These are phyloP conservation scores for Cavenderia fasciculata DNA, from an alignment of 78 protist genomes.

Conservation along the genomic window DNA sequence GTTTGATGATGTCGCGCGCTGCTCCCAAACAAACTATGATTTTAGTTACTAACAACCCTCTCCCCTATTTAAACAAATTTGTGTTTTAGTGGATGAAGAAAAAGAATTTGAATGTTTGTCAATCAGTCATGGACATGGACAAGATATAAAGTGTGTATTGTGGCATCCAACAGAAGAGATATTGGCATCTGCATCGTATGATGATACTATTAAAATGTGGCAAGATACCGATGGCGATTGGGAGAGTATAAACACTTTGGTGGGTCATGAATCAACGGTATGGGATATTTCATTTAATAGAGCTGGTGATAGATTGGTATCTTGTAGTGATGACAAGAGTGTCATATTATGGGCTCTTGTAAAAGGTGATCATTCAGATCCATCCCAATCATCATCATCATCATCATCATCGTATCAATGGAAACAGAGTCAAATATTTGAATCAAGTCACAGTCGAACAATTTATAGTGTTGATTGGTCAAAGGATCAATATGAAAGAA, in stretches of 20 bases:
- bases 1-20: neutral
- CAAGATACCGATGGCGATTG: conserved; percentile 94
- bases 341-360: conserved; percentile 36
- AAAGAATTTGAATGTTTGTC: conserved; percentile 91
- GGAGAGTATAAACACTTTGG: conserved; percentile 85
- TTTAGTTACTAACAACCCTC: neutral
- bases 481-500: neutral
- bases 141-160: conserved; percentile 93
- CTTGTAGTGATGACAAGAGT: conserved; percentile 14
- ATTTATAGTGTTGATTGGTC: conserved; percentile 86
- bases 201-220: conserved; percentile 92
- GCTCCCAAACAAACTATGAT: neutral
- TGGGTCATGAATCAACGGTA: conserved; percentile 94
- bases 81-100: conserved; percentile 81
- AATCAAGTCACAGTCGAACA: conserved; percentile 77
- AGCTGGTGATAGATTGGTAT: conserved; percentile 75
- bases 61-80: neutral
- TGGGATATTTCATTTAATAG: conserved; percentile 90
- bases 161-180: conserved; percentile 89
- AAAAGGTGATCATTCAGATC: conserved; percentile 50
- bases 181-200: conserved; percentile 88
- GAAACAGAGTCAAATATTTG: conserved; percentile 19
- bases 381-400: neutral
- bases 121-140: conserved; percentile 92
- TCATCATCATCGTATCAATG: conserved; percentile 1